Conservation (phyloP, 768 basidiomycete species). For the Pluteus cervinus region DNA sequence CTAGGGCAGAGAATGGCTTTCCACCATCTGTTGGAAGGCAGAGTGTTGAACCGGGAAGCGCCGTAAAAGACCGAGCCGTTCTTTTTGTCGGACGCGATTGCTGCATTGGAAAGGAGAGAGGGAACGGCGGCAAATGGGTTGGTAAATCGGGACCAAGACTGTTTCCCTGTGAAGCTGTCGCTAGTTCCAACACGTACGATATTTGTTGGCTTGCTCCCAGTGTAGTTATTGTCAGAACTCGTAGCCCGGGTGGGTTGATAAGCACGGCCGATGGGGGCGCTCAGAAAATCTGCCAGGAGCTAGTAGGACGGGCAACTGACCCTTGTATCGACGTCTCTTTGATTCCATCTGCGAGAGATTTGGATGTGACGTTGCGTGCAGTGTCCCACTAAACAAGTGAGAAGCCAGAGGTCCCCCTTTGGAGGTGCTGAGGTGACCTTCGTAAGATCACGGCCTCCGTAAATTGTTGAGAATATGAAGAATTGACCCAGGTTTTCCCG, state of each 20-base stretch:
- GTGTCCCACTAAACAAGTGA: constrained; percentile 49
- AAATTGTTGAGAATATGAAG: no score
- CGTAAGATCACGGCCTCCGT: constrained; percentile 50
- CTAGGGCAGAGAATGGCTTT: constrained; percentile 38
- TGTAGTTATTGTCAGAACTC: constrained; percentile 44
- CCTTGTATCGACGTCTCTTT: constrained; percentile 57
- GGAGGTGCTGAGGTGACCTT: constrained; percentile 18
- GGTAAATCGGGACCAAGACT: constrained; percentile 47
- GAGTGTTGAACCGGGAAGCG: constrained; percentile 47
- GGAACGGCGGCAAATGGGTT: constrained; percentile 43
- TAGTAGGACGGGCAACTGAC: constrained; percentile 54
- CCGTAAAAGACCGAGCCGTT: constrained; percentile 54
- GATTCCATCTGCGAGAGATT: constrained; percentile 56
- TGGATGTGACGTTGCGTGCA: constrained; percentile 49
- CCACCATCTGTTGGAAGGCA: constrained; percentile 56
- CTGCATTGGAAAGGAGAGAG: constrained; percentile 43
- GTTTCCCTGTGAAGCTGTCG: constrained; percentile 41
- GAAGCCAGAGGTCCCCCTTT: constrained; percentile 2
- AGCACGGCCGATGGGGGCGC: constrained; percentile 30
- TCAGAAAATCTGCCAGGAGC: constrained; percentile 44
- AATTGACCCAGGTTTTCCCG: no score
- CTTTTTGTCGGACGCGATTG: constrained; percentile 59
- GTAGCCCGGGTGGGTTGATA: constrained; percentile 39
- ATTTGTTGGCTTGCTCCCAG: constrained; percentile 42
- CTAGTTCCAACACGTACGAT: constrained; percentile 50